phyloP scores from a whole-genome alignment of 177 flowering plant species.

The Vitis hybrid region DNA sequence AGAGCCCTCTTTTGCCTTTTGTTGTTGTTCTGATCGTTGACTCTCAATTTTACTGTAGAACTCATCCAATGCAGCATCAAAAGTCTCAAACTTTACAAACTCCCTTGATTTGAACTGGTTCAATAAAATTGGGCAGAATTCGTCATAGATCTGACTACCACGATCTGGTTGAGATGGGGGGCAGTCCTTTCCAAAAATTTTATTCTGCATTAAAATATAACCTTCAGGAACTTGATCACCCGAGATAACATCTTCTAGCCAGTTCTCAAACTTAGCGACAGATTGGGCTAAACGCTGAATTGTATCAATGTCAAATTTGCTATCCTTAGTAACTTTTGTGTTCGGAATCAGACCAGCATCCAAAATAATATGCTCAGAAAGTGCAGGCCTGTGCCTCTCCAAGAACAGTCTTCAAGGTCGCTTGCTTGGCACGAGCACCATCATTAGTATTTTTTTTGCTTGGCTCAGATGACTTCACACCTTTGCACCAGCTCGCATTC shows the following conservation, averaged over 20 bases:
- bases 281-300: slow-evolving; percentile 52
- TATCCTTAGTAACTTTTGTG: slow-evolving; percentile 49
- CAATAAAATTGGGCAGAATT: slow-evolving; percentile 83
- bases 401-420: too few species aligned
- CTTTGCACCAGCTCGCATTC: too few species aligned
- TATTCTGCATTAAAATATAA: too few species aligned
- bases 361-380: slow-evolving; percentile 89
- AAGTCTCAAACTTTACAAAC: slow-evolving; percentile 61
- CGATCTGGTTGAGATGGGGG: slow-evolving; percentile 30
- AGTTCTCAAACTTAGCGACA: slow-evolving; percentile 79
- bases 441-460: too few species aligned
- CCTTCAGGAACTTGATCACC: slow-evolving; percentile 37
- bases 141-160: slow-evolving; percentile 76
- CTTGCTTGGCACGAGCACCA: too few species aligned
- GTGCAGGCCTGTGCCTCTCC: too few species aligned
- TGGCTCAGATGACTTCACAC: too few species aligned
- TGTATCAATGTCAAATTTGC: slow-evolving; percentile 41
- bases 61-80: slow-evolving; percentile 93
- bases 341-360: slow-evolving; percentile 80
- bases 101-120: slow-evolving; percentile 88
- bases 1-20: slow-evolving; percentile 71
- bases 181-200: slow-evolving; percentile 29
- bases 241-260: slow-evolving; percentile 80
- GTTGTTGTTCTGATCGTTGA: slow-evolving; percentile 84
- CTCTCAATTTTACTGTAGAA: slow-evolving; percentile 96